Percentiles rank a stretch among this genome's conserved stretches.
phyloP scores from a whole-genome alignment of 129 eudicot genomes.

The Lonicera japonica region DNA sequence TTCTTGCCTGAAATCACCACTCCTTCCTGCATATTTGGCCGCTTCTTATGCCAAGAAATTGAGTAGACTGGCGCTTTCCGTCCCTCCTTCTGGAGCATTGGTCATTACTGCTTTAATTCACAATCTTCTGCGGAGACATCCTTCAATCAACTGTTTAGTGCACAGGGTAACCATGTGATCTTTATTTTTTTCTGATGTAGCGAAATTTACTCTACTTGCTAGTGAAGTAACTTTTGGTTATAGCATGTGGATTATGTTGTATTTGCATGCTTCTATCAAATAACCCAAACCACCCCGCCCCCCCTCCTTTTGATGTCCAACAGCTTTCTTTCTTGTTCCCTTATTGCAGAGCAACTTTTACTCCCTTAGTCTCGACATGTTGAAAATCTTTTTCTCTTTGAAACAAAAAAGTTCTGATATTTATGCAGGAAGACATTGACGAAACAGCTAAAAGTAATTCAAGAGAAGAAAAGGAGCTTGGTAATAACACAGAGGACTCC shows the following conservation, averaged over 20 bases:
- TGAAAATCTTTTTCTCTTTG: neutral
- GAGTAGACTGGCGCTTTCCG: conserved; percentile 74
- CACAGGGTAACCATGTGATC: conserved; percentile 43
- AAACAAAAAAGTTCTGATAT: no score
- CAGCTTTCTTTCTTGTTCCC: neutral
- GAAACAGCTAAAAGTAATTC: conserved; percentile 20
- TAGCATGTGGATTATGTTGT: no score
- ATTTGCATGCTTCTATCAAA: no score
- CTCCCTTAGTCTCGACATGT: neutral
- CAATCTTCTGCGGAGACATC: conserved; percentile 84
- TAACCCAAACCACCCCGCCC: no score
- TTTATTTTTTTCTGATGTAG: neutral
- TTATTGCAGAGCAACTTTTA: neutral
- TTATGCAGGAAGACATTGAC: conserved; percentile 42
- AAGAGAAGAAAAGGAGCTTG: conserved; percentile 3
- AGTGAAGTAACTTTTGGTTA: neutral
- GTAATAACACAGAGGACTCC: conserved; percentile 6
- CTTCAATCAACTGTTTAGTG: conserved; percentile 82
- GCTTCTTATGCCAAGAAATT: conserved; percentile 87
- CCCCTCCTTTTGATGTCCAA: no score
- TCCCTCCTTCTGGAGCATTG: conserved; percentile 83
- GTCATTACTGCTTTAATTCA: conserved; percentile 73
- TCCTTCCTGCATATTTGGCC: conserved; percentile 89
- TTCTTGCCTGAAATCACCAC: conserved; percentile 90
- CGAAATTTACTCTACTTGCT: neutral